A percentile compares a stretch with the other conserved stretches of the same genome.
Conservation (phyloP, 345 rosid species). For the Geranium rotundifolium region DNA sequence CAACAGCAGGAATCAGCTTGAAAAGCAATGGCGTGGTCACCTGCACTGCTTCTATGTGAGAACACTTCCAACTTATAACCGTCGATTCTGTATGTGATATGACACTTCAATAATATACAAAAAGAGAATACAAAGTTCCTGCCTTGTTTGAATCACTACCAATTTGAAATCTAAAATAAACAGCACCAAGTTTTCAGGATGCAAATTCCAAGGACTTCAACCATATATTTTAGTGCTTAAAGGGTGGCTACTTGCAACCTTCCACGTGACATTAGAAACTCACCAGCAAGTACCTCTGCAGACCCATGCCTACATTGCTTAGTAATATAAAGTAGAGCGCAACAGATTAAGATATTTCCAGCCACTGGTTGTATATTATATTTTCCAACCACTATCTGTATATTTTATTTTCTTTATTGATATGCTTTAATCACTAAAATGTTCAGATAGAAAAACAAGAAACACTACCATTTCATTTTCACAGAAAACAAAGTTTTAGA, state of each 20-base stretch:
- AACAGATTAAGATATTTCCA: too few species aligned
- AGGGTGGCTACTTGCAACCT: background rate
- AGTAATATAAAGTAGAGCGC: background rate
- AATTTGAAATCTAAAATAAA: background rate
- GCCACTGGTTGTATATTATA: too few species aligned
- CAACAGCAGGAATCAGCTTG: conserved; percentile 88
- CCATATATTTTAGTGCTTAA: background rate
- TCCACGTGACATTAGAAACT: background rate
- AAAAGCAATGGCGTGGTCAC: conserved; percentile 95
- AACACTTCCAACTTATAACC: background rate
- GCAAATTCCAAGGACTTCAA: background rate
- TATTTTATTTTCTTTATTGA: background rate
- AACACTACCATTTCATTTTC: too few species aligned
- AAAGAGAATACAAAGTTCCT: background rate
- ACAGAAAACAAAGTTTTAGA: too few species aligned
- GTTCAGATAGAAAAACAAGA: too few species aligned
- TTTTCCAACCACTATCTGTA: background rate
- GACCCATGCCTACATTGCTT: background rate
- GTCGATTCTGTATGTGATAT: too few species aligned
- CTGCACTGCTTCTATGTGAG: conserved; percentile 23
- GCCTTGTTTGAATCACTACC: too few species aligned
- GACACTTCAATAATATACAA: background rate
- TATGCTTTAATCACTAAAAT: background rate
- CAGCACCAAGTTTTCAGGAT: background rate
- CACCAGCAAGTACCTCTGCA: background rate